Evolutionary conservation across 345 rosid genomes (phyloP), one percentile per base, ranked within the genome.

Genomic region (Salix purpurea): DNA sequence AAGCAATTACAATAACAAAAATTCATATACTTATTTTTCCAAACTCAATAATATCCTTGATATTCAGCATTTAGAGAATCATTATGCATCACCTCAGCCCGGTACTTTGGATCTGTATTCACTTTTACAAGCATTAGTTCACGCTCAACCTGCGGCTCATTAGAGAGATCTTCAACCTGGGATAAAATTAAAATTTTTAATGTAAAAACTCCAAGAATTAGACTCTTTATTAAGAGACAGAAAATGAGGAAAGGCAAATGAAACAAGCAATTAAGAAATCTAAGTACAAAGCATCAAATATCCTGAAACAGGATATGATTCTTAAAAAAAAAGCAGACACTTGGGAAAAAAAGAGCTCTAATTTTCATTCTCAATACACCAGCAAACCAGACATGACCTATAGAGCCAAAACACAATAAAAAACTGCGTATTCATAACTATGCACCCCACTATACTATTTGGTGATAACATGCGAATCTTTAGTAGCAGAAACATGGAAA

Each of bases 61-160:
- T 37, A 18, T 40, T 78, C 54, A 77, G 24, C 23, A 0, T 46
- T 32, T 24, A 68, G 21, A 32, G 61, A 21, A 42, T 69, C 21
- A 21, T 54, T 5, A 32, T n/a, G 52, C 50, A 60, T 42, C 84
- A 94, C 99, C 97, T 96, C 92, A 67, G 91, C 86, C 65, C 88
- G 88, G 66, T 68, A 75, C 65, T 74, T 82, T n/a, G 91, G 91
- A 79, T 88, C 84, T 3, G 91, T 90, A 67, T 88, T 82, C 73
- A 96, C 86, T 84, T 94, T 94, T 54, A 94, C 84, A 78, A 94
- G 98, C 97, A 94, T 92, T 69, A 94, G 76, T 74, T 94, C 98
- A 62, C 98, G 96, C 80, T 94, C 99, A 65, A 96, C 96, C 54
- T 91, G 99, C 14, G 99, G 91, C 81, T 93, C 99, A 71, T 32